These are phyloP conservation scores for Cyberlindnera americana DNA, from an alignment of 805 yeast species.

Conservation along the genomic window DNA sequence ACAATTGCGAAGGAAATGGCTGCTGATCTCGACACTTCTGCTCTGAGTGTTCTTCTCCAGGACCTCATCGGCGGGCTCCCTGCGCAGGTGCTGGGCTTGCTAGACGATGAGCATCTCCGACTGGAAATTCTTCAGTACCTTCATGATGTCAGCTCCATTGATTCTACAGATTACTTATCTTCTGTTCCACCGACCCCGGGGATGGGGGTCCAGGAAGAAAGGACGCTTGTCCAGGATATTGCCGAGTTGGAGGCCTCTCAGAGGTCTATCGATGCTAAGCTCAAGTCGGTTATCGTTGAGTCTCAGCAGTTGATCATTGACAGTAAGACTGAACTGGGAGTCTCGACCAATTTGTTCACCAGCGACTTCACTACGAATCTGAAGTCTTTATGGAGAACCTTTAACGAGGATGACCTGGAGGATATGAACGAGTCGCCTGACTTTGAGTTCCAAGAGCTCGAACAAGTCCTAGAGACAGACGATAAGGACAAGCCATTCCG, in stretches of 20 bases:
- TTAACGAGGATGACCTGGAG: slow-evolving; percentile 29
- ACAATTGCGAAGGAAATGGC: too few species aligned
- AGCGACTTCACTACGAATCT: slow-evolving; percentile 31
- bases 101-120: slow-evolving; percentile 33
- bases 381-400: slow-evolving; percentile 29
- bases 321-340: slow-evolving; percentile 37
- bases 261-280: slow-evolving; percentile 42
- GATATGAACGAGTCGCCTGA: slow-evolving; percentile 30
- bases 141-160: slow-evolving; percentile 43
- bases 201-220: slow-evolving; percentile 24
- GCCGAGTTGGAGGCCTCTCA: slow-evolving; percentile 67
- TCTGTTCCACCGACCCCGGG: slow-evolving; percentile 40
- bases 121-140: slow-evolving; percentile 34
- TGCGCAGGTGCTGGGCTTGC: slow-evolving; percentile 19
- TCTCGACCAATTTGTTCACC: slow-evolving; percentile 30
- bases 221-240: slow-evolving; percentile 60
- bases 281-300: slow-evolving; percentile 37
- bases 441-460: slow-evolving; percentile 21
- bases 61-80: slow-evolving; percentile 32
- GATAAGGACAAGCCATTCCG: slow-evolving; percentile 30
- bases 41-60: slow-evolving; percentile 33
- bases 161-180: slow-evolving; percentile 41
- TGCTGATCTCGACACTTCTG: slow-evolving; percentile 10
- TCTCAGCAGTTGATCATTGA: slow-evolving; percentile 39
- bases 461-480: slow-evolving; percentile 22